A percentile compares a stretch with the other conserved stretches of the same genome.
These are phyloP conservation scores for Dothistroma septosporum DNA, from an alignment of 2,329 filamentous ascomycete genomes.

Conservation along the genomic window DNA sequence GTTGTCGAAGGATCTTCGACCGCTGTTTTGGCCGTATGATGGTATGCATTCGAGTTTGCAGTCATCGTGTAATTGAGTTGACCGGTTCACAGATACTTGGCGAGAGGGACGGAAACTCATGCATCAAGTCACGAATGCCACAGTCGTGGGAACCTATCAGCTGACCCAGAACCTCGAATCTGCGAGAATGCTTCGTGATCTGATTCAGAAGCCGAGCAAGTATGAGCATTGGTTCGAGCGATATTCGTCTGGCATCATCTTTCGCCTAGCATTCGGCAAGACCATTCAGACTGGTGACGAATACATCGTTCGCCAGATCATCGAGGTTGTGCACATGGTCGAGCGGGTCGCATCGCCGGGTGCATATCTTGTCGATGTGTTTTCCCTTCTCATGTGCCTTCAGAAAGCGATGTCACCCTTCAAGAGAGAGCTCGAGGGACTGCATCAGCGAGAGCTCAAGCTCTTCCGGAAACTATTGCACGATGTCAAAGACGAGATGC, in stretches of 20 bases:
- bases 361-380: constrained; percentile 35
- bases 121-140: constrained; percentile 34
- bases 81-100: constrained; percentile 23
- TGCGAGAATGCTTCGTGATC: constrained; percentile 30
- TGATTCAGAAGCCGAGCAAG: constrained; percentile 33
- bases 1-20: constrained; percentile 23
- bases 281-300: constrained; percentile 35
- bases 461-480: constrained; percentile 33
- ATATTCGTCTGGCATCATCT: constrained; percentile 41
- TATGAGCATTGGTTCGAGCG: constrained; percentile 41
- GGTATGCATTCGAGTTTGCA: background rate
- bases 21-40: constrained; percentile 8
- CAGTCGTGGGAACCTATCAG: constrained; percentile 32
- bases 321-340: constrained; percentile 35
- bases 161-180: constrained; percentile 34
- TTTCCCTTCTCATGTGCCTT: constrained; percentile 31
- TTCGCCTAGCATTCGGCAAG: constrained; percentile 41
- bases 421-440: constrained; percentile 28
- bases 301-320: constrained; percentile 30
- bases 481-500: constrained; percentile 31
- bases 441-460: constrained; percentile 29
- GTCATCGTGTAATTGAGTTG: background rate
- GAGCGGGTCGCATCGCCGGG: constrained; percentile 38
- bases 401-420: constrained; percentile 32
- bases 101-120: constrained; percentile 34